A percentile compares a stretch with the other conserved stretches of the same genome.
Evolutionary conservation across 495 filamentous ascomycete genomes (phyloP).

Genomic region (Podospora anserina): DNA sequence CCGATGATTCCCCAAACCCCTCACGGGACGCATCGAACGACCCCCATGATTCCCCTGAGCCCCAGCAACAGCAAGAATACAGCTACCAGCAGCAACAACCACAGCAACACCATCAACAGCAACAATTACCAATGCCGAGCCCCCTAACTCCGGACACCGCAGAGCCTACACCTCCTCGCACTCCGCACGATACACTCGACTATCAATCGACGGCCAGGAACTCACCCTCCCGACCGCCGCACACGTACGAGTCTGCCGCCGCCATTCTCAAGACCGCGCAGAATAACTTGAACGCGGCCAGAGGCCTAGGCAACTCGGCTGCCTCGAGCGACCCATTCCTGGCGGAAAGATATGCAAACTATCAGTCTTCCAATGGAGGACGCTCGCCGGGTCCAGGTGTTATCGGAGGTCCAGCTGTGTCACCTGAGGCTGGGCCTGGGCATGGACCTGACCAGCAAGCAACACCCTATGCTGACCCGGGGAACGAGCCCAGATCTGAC

Average conservation of each 20-base stretch:
- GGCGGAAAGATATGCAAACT: slow-evolving; percentile 40
- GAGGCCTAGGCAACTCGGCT: slow-evolving; percentile 35
- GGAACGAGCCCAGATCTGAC: slow-evolving; percentile 61
- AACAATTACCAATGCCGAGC: neutral
- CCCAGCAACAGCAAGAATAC: slow-evolving; percentile 4
- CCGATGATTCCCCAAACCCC: slow-evolving; percentile 70
- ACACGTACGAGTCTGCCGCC: slow-evolving; percentile 38
- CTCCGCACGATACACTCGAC: slow-evolving; percentile 10
- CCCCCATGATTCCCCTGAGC: slow-evolving; percentile 23
- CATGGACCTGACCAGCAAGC: slow-evolving; percentile 36
- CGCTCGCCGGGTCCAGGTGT: slow-evolving; percentile 11
- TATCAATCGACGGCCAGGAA: slow-evolving; percentile 28
- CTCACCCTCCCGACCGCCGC: slow-evolving; percentile 33
- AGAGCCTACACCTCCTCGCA: slow-evolving; percentile 9
- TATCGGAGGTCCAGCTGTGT: neutral
- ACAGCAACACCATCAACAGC: neutral
- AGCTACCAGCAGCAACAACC: slow-evolving; percentile 5
- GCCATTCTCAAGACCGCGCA: slow-evolving; percentile 36
- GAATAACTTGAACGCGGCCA: slow-evolving; percentile 31
- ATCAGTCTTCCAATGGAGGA: slow-evolving; percentile 28
- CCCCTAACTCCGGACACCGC: neutral
- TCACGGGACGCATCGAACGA: slow-evolving; percentile 44
- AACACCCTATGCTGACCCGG: slow-evolving; percentile 51
- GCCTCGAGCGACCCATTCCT: slow-evolving; percentile 45
- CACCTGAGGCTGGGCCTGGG: slow-evolving; percentile 8